These are phyloP conservation scores for Mycena belliarum DNA, from an alignment of 768 basidiomycete species.

Conservation along the genomic window DNA sequence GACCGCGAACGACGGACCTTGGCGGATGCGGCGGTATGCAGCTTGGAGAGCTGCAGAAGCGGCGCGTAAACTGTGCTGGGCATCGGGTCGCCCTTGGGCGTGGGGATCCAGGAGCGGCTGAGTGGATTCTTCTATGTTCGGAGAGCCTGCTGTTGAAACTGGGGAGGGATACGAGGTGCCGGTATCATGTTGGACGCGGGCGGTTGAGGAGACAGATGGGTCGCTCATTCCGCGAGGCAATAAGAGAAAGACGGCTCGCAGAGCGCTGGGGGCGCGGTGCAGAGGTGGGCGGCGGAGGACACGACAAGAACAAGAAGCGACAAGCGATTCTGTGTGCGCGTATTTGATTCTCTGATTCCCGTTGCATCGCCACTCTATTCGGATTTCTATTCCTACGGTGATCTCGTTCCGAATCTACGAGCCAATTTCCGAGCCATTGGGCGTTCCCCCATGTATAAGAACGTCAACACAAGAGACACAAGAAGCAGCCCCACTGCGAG, in stretches of 20 bases:
- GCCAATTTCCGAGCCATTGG: conserved; percentile 34
- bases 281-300: background rate
- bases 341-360: background rate
- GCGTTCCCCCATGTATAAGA: conserved; percentile 49
- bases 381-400: no score
- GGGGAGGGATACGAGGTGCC: conserved; percentile 32
- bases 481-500: conserved; percentile 46
- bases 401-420: conserved; percentile 1
- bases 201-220: background rate
- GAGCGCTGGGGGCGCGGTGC: background rate
- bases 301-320: background rate
- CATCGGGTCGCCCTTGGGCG: conserved; percentile 24
- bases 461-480: conserved; percentile 38
- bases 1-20: conserved; percentile 20
- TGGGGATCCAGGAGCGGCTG: conserved; percentile 3
- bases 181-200: background rate
- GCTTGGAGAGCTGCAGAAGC: conserved; percentile 57
- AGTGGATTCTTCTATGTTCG: conserved; percentile 14
- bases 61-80: conserved; percentile 43
- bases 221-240: conserved; percentile 24
- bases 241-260: conserved; percentile 6
- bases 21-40: conserved; percentile 55
- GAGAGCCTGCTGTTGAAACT: conserved; percentile 24
- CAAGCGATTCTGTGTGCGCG: background rate
- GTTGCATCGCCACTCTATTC: background rate